These are phyloP conservation scores for Xylaria sp. DNA, from an alignment of 2,329 filamentous ascomycete genomes.

Conservation along the genomic window DNA sequence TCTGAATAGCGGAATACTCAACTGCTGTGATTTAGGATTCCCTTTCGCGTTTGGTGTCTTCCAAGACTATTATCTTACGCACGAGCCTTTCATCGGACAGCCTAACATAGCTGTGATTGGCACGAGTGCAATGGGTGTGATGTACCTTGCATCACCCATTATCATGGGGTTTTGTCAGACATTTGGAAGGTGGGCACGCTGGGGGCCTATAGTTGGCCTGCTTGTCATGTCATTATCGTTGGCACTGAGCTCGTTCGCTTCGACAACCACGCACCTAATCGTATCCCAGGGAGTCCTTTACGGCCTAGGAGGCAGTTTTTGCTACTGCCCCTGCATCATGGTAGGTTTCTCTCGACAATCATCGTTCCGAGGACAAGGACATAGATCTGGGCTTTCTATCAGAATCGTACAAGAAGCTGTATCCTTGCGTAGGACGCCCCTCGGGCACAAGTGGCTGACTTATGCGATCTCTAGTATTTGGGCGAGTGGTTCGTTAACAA, in stretches of 20 bases:
- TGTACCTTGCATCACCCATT: conserved; percentile 60
- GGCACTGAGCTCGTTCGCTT: conserved; percentile 58
- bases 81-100: conserved; percentile 61
- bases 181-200: conserved; percentile 49
- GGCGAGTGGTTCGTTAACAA: conserved; percentile 67
- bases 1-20: conserved; percentile 1
- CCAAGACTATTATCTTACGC: conserved; percentile 69
- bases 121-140: conserved; percentile 65
- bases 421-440: background rate
- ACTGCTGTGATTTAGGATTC: conserved; percentile 57
- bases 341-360: conserved; percentile 12
- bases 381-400: too few species aligned
- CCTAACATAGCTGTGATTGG: conserved; percentile 67
- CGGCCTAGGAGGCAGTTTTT: conserved; percentile 60
- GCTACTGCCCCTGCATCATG: conserved; percentile 57
- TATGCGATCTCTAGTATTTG: conserved; percentile 49
- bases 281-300: conserved; percentile 67
- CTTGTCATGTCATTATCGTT: conserved; percentile 59
- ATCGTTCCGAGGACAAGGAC: background rate
- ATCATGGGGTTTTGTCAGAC: conserved; percentile 53
- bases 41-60: conserved; percentile 74
- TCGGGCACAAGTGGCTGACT: conserved; percentile 20
- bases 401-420: too few species aligned
- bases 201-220: conserved; percentile 53
- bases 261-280: conserved; percentile 60